These are phyloP conservation scores for Brettanomyces anomalus DNA, from an alignment of 805 yeast genomes.

Conservation along the genomic window DNA sequence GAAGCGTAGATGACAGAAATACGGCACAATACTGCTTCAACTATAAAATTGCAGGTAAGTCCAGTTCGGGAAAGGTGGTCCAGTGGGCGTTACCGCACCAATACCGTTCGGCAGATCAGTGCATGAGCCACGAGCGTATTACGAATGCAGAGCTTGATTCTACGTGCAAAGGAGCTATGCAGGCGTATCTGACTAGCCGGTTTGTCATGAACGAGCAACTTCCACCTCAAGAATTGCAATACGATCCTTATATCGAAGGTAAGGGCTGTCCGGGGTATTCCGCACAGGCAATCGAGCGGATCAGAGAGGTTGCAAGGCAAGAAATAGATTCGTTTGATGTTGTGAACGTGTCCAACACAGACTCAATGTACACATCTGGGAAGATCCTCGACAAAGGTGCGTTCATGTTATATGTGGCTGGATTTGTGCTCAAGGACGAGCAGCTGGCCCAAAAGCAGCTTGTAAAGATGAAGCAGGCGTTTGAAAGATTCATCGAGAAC, in stretches of 20 bases:
- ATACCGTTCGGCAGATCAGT: slow-evolving; percentile 27
- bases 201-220: slow-evolving; percentile 21
- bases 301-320: slow-evolving; percentile 38
- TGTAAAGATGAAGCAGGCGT: slow-evolving; percentile 54
- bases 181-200: slow-evolving; percentile 30
- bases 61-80: slow-evolving; percentile 18
- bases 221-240: slow-evolving; percentile 26
- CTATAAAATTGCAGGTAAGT: slow-evolving; percentile 21
- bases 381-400: slow-evolving; percentile 87
- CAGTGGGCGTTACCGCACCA: slow-evolving; percentile 51
- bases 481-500: slow-evolving; percentile 61
- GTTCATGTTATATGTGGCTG: slow-evolving; percentile 65
- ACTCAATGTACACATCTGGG: slow-evolving; percentile 89
- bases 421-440: slow-evolving; percentile 52
- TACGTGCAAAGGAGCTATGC: slow-evolving; percentile 47
- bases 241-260: slow-evolving; percentile 53
- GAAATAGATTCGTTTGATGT: slow-evolving; percentile 50
- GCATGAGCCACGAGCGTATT: slow-evolving; percentile 16
- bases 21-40: slow-evolving; percentile 33
- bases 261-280: slow-evolving; percentile 27
- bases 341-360: slow-evolving; percentile 48
- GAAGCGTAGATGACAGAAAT: slow-evolving; percentile 22
- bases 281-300: slow-evolving; percentile 27
- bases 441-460: slow-evolving; percentile 42
- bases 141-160: slow-evolving; percentile 33